Evolutionary conservation across 495 filamentous ascomycete species (phyloP).

Genomic region (Daldinia bambusicola): DNA sequence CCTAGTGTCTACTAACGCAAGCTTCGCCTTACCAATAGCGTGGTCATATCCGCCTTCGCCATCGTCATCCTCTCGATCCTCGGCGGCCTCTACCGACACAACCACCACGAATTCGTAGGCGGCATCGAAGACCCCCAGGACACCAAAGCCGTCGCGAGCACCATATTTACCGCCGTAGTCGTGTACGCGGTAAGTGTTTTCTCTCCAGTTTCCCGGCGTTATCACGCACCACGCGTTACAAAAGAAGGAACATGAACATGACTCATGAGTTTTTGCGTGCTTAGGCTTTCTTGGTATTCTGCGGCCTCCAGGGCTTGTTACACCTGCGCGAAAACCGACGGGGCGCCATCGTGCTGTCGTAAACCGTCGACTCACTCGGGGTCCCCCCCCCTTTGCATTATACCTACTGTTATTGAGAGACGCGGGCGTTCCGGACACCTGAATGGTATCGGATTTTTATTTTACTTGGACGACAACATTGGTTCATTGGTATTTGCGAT

Average conservation of each 20-base stretch:
- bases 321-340: conserved; percentile 79
- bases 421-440: conserved; percentile 31
- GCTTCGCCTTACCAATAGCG: conserved; percentile 59
- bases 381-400: conserved; percentile 10
- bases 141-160: conserved; percentile 78
- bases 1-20: conserved; percentile 15
- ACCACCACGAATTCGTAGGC: conserved; percentile 84
- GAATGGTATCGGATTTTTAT: conserved; percentile 5
- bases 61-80: conserved; percentile 88
- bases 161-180: conserved; percentile 83
- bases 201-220: not conserved
- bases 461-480: conserved; percentile 24
- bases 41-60: conserved; percentile 87
- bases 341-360: conserved; percentile 80
- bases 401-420: conserved; percentile 34
- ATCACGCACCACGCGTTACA: not conserved
- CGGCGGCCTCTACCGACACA: conserved; percentile 78
- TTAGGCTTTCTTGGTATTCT: conserved; percentile 90
- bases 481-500: conserved; percentile 21
- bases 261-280: conserved; percentile 21
- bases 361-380: conserved; percentile 1
- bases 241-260: not conserved
- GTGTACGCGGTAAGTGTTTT: conserved; percentile 78
- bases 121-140: conserved; percentile 76
- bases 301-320: conserved; percentile 83